Evolutionary conservation across 371 early-diverging fungal genomes (phyloP), one percentile per base, ranked within the genome.

Genomic region (Mortierella sp.): DNA sequence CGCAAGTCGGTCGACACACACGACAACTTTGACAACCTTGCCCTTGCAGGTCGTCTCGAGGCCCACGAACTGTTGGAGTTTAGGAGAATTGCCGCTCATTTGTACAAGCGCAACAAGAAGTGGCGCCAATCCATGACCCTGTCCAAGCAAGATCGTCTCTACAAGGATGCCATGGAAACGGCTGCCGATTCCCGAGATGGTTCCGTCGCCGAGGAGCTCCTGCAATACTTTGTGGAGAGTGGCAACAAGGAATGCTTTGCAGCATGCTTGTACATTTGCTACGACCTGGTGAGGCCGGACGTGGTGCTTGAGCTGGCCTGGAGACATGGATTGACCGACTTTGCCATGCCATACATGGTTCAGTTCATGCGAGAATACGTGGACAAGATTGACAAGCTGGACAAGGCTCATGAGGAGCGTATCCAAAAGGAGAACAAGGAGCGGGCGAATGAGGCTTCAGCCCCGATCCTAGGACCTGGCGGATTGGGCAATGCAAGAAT

Each of bases 91-190:
- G 93, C 97, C 10, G 95, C 98, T 1, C 94, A 94, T 66, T 82
- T 98, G 53, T 98, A 96, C 88, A 95, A 90, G 86, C 89, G 85
- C 65, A 96, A 95, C 89, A 92, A 93, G 80, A 91, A 95, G 64
- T 98, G 97, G 96, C 87, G 90, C 79, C 95, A 97, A 80, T 95
- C 97, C 6, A 91, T 98, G 79, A 88, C 90, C 13, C 85, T 98
- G 57, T 97, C 96, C 28, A 97, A 97, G 86, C 91, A 95, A 82
- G 98, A 98, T 78, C 86, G 92, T 57, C 87, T 97, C 43, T 98
- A 91, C 87, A 95, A 94, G 86, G 99, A 98, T 78, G 96, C 97
- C 2, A 97, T 98, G 92, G 95, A 96, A 52, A 96, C 98, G 2
- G 99, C 97, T 17, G 91, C 93, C 6, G 93, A 91, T 63, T 95